Base-by-base conservation (phyloP, 306 rosid species). In the Lathyrus sativus region DNA sequence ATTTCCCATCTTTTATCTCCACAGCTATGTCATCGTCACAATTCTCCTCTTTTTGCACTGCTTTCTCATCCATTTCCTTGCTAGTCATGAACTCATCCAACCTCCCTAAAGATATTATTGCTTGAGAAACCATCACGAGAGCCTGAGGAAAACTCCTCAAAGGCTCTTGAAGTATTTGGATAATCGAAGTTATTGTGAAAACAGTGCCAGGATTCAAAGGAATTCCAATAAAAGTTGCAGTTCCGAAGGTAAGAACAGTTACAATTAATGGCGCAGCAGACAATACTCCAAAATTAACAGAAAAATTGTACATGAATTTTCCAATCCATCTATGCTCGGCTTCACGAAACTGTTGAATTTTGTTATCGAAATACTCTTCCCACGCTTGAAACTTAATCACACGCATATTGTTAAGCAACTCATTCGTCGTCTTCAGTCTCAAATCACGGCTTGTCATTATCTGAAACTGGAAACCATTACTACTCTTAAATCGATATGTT, bases 341-440 rank as follows among this genome's bases (percentile, higher is more conserved):
- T 19, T 74, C 78, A 0, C 96, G 96, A 66, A 78, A 88, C 39
- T 73, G 6, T 39, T 14, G 78, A 54, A 91, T 80, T 46, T 88
- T 88, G 74, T 76, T 75, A 8, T 79, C 81, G 48, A 91, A 88
- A 49, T 86, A 85, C 29, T 88, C 89, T 74, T 91, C 97, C 97
- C 97, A 91, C 0, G 97, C 97, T 79, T 86, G 97, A 48, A 91
- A 91, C 85, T 91, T 91, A 48, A 91, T 83, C 60, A 86, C 97
- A 8, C 96, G 81, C 93, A 88, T 86, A 70, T 88, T 85, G 64
- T 85, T 86, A 9, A 91, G 88, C 83, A 86, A 78, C 73, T 91
- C 97, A 42, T 85, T 91, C 0, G 86, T 88, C 6, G 97, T 96
- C 81, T 91, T 88, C 97, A 88, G 81, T 78, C 97, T 81, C 28